phyloP scores from a whole-genome alignment of 1,284 basidiomycete species.

The Ganoderma sinense region DNA sequence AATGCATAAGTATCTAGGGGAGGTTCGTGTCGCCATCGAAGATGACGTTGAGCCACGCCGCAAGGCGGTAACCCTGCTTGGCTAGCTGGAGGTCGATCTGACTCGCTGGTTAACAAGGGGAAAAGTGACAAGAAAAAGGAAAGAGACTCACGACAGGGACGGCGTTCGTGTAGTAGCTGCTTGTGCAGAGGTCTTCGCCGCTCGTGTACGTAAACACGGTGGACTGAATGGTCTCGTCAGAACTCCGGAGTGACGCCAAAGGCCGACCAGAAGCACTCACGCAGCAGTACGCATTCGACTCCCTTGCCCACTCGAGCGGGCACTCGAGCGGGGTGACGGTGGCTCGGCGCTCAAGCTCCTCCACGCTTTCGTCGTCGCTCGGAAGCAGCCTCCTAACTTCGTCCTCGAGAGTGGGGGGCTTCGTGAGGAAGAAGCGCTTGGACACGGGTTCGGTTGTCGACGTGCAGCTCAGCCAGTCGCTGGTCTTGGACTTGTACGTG shows the following conservation, averaged over 20 bases:
- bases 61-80: conserved; percentile 61
- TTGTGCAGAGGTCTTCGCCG: conserved; percentile 56
- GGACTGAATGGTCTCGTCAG: conserved; percentile 42
- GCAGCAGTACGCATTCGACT: conserved; percentile 60
- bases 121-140: conserved; percentile 33
- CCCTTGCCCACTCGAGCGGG: conserved; percentile 58
- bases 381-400: conserved; percentile 43
- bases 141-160: conserved; percentile 44
- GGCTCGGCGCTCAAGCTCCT: conserved; percentile 6
- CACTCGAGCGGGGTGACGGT: conserved; percentile 52
- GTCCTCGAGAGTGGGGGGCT: conserved; percentile 37
- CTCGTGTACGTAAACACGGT: conserved; percentile 54
- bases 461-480: conserved; percentile 56
- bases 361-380: conserved; percentile 13
- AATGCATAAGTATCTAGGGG: conserved; percentile 13
- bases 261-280: conserved; percentile 40
- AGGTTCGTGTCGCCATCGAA: conserved; percentile 43
- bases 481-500: conserved; percentile 44
- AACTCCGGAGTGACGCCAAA: not conserved
- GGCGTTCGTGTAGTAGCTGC: conserved; percentile 53
- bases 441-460: conserved; percentile 45
- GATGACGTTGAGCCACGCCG: conserved; percentile 62
- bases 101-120: not conserved
- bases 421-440: conserved; percentile 30
- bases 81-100: conserved; percentile 60